A percentile compares a stretch with the other conserved stretches of the same genome.
These are phyloP conservation scores for Rosa multiflora DNA, from an alignment of 306 rosid genomes.

Conservation along the genomic window DNA sequence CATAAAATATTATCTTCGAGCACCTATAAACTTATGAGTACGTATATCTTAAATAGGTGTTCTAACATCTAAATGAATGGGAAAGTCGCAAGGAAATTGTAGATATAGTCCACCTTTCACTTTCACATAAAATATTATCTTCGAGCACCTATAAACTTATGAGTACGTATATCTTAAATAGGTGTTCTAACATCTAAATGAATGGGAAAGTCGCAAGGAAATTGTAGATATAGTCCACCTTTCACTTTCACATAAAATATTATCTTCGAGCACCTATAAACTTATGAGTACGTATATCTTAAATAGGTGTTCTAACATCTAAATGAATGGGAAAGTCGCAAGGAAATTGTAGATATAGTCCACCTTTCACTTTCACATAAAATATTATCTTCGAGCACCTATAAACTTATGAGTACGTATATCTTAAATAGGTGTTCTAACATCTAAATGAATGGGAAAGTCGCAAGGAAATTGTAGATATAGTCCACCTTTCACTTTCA, in stretches of 20 bases:
- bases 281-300: background rate
- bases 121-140: background rate
- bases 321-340: background rate
- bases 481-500: background rate
- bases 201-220: background rate
- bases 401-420: background rate
- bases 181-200: background rate
- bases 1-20: background rate
- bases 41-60: background rate
- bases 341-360: background rate
- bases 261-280: background rate
- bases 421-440: background rate
- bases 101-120: background rate
- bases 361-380: background rate
- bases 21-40: background rate
- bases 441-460: background rate
- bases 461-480: background rate
- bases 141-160: background rate
- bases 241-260: constrained; percentile 3
- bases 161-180: background rate
- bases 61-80: background rate
- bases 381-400: background rate
- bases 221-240: background rate
- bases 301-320: background rate
- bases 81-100: background rate